phyloP scores from a whole-genome alignment of 2,329 filamentous ascomycete species.

The Plenodomus tracheiphilus region DNA sequence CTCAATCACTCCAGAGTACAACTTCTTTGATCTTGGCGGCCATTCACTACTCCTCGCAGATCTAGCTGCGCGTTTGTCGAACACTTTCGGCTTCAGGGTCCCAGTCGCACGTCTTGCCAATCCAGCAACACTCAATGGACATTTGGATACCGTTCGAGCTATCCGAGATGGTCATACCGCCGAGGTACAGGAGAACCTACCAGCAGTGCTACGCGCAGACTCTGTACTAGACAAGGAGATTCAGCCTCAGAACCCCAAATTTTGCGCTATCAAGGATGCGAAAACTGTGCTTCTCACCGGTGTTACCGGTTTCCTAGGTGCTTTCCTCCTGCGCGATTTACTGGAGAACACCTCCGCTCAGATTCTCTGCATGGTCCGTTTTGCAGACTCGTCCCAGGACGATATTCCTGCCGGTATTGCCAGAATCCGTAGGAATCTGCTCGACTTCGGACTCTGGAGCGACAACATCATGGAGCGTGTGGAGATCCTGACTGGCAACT shows the following conservation, averaged over 20 bases:
- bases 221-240: conserved; percentile 72
- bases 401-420: conserved; percentile 70
- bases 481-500: conserved; percentile 73
- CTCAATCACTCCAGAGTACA: conserved; percentile 68
- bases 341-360: conserved; percentile 69
- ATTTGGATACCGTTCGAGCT: conserved; percentile 70
- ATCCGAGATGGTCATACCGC: conserved; percentile 74
- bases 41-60: conserved; percentile 79
- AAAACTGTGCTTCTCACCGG: conserved; percentile 73
- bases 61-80: conserved; percentile 69
- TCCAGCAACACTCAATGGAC: conserved; percentile 71
- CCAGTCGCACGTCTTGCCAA: conserved; percentile 72
- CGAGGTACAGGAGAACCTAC: conserved; percentile 74
- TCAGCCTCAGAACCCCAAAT: conserved; percentile 56
- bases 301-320: conserved; percentile 75
- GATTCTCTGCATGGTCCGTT: conserved; percentile 74
- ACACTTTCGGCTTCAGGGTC: conserved; percentile 72
- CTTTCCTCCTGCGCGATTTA: conserved; percentile 71
- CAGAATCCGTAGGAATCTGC: conserved; percentile 72
- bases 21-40: conserved; percentile 80
- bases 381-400: conserved; percentile 67
- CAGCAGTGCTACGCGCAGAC: conserved; percentile 69
- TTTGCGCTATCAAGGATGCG: conserved; percentile 65
- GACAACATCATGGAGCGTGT: conserved; percentile 78
- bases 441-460: conserved; percentile 78